Conservation (phyloP, 2,329 filamentous ascomycete species). For the Dactylellina parvicollis region DNA sequence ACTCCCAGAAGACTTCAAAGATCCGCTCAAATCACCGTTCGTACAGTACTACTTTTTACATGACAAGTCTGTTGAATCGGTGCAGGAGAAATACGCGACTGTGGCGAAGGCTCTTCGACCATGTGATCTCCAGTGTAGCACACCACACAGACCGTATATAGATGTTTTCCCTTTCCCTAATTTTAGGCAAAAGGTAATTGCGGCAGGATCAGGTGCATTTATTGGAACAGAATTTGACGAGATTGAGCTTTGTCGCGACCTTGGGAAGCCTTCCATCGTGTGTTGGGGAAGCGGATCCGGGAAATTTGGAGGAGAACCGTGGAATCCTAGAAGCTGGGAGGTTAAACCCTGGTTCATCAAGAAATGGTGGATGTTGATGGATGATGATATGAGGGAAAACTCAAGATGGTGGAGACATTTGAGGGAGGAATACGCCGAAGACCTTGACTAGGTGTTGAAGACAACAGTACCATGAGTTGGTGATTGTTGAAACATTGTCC, state of each 20-base stretch:
- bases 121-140: conserved; percentile 26
- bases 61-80: conserved; percentile 23
- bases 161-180: conserved; percentile 39
- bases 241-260: conserved; percentile 35
- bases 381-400: conserved; percentile 39
- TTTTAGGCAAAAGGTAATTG: conserved; percentile 29
- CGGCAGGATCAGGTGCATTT: background rate
- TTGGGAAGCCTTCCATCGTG: conserved; percentile 33
- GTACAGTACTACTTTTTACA: conserved; percentile 45
- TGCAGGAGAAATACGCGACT: conserved; percentile 26
- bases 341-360: conserved; percentile 38
- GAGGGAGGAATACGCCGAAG: conserved; percentile 18
- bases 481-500: no score
- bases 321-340: conserved; percentile 49
- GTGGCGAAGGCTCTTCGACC: conserved; percentile 4
- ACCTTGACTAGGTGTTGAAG: no score
- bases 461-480: no score
- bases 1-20: conserved; percentile 38
- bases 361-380: conserved; percentile 29
- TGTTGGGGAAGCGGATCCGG: conserved; percentile 39
- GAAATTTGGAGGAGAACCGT: conserved; percentile 34
- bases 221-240: conserved; percentile 9
- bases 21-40: conserved; percentile 45
- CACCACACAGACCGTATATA: conserved; percentile 33
- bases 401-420: conserved; percentile 39